phyloP scores from a whole-genome alignment of 2,329 filamentous ascomycete genomes.

The Cladophialophora bantiana region DNA sequence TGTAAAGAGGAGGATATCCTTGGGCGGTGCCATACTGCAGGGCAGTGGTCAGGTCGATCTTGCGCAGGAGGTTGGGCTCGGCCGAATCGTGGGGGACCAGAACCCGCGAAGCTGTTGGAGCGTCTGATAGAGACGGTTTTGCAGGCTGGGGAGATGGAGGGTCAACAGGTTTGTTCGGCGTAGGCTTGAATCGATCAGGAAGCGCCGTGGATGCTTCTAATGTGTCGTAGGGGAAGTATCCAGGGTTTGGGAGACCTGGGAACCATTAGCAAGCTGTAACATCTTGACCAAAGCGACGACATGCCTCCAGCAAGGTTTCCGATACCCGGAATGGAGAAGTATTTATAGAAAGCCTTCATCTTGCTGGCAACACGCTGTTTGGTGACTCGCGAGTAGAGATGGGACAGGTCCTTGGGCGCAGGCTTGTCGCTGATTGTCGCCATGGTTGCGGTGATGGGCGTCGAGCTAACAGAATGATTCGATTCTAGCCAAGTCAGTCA shows the following conservation, averaged over 20 bases:
- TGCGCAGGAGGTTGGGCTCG: slow-evolving; percentile 66
- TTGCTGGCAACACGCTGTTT: slow-evolving; percentile 68
- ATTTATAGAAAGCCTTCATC: slow-evolving; percentile 86
- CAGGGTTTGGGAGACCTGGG: slow-evolving; percentile 77
- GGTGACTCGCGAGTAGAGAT: slow-evolving; percentile 76
- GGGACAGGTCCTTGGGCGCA: slow-evolving; percentile 74
- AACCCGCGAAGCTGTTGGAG: slow-evolving; percentile 60
- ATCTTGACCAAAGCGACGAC: slow-evolving; percentile 19
- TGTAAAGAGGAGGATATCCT: slow-evolving; percentile 79
- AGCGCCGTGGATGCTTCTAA: slow-evolving; percentile 81
- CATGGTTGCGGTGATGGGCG: slow-evolving; percentile 21
- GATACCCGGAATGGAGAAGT: slow-evolving; percentile 71
- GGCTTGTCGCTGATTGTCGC: slow-evolving; percentile 46
- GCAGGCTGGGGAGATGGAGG: slow-evolving; percentile 50
- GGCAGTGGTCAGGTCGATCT: slow-evolving; percentile 81
- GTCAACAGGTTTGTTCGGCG: slow-evolving; percentile 66
- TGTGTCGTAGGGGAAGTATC: slow-evolving; percentile 89
- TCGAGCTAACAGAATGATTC: background rate
- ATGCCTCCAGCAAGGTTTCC: slow-evolving; percentile 67
- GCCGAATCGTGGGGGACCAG: slow-evolving; percentile 73
- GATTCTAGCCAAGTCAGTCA: background rate
- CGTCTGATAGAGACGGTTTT: slow-evolving; percentile 47
- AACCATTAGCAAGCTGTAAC: slow-evolving; percentile 17
- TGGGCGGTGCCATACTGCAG: slow-evolving; percentile 86
- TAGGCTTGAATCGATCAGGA: slow-evolving; percentile 75